These are phyloP conservation scores for Decorospora gaudefroyi DNA, from an alignment of 2,329 filamentous ascomycete genomes.

Conservation along the genomic window DNA sequence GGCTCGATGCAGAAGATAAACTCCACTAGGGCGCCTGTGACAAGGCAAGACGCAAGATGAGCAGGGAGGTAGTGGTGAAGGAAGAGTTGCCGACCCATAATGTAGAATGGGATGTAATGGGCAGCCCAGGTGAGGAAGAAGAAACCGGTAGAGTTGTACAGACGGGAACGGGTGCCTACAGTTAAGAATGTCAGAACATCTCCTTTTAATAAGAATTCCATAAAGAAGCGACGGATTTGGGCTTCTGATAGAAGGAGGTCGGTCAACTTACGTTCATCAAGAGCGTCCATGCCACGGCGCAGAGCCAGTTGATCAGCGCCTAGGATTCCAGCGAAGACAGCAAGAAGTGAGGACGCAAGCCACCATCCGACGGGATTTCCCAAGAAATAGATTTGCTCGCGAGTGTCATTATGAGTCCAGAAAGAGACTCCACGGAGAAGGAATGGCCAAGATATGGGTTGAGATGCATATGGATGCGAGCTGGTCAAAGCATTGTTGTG, in stretches of 20 bases:
- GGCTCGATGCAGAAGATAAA: constrained; percentile 95
- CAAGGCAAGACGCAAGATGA: constrained; percentile 85
- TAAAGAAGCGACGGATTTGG: constrained; percentile 3
- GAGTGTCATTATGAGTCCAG: constrained; percentile 96
- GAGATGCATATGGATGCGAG: constrained; percentile 93
- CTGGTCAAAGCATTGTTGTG: constrained; percentile 98
- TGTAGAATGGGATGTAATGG: constrained; percentile 95
- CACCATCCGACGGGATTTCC: constrained; percentile 98
- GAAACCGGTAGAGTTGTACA: constrained; percentile 99
- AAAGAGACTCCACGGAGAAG: constrained; percentile 95
- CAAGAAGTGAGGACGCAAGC: constrained; percentile 88
- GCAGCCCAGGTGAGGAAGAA: constrained; percentile 98
- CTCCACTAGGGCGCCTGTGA: constrained; percentile 88
- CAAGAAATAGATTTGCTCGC: constrained; percentile 97
- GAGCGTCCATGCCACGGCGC: constrained; percentile 86
- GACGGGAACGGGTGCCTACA: constrained; percentile 80
- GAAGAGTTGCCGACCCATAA: constrained; percentile 98
- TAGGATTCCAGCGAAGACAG: constrained; percentile 90
- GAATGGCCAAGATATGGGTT: constrained; percentile 98
- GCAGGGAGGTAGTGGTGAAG: constrained; percentile 96
- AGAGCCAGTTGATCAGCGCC: constrained; percentile 92
- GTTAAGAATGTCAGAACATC: constrained; percentile 17
- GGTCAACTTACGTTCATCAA: constrained; percentile 90
- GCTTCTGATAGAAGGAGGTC: constrained; percentile 6
- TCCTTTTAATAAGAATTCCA: constrained; percentile 9